A percentile compares a stretch with the other conserved stretches of the same genome.
phyloP scores from a whole-genome alignment of 2,329 filamentous ascomycete genomes.

The Colletotrichum ledebouriae region DNA sequence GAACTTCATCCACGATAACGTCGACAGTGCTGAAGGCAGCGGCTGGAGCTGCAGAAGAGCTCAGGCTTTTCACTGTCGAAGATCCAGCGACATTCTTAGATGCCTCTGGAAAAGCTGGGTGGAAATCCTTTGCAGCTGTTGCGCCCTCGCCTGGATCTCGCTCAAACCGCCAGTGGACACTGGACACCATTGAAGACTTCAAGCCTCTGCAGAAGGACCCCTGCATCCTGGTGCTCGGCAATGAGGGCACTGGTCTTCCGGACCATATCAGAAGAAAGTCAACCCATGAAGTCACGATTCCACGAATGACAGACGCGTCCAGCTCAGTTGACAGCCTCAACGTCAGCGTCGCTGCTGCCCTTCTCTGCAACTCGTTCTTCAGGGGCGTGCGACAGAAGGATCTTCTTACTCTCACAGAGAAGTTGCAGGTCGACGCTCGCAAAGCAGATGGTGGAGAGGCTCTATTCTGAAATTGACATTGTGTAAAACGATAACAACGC shows the following conservation, averaged over 20 bases:
- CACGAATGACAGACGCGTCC: slow-evolving; percentile 61
- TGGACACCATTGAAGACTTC: slow-evolving; percentile 61
- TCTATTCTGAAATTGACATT: slow-evolving; percentile 29
- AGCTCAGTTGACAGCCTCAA: slow-evolving; percentile 89
- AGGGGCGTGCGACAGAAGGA: slow-evolving; percentile 50
- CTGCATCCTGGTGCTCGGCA: slow-evolving; percentile 85
- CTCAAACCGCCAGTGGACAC: slow-evolving; percentile 58
- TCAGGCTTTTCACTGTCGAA: slow-evolving; percentile 79
- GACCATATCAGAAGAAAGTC: slow-evolving; percentile 74
- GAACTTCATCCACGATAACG: slow-evolving; percentile 80
- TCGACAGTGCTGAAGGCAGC: slow-evolving; percentile 88
- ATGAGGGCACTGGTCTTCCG: slow-evolving; percentile 82
- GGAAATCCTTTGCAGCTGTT: slow-evolving; percentile 86
- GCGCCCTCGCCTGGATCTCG: slow-evolving; percentile 55
- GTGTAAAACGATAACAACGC: slow-evolving; percentile 3
- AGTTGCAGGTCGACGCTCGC: slow-evolving; percentile 52
- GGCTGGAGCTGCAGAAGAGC: slow-evolving; percentile 85
- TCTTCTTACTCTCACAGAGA: slow-evolving; percentile 49
- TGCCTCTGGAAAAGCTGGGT: slow-evolving; percentile 77
- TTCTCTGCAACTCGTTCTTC: slow-evolving; percentile 80
- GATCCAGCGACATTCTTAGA: slow-evolving; percentile 78
- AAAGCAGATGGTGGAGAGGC: slow-evolving; percentile 43
- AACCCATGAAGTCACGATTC: slow-evolving; percentile 76
- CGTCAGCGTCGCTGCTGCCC: slow-evolving; percentile 87
- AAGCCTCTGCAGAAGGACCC: slow-evolving; percentile 72